A percentile compares a stretch with the other conserved stretches of the same genome.
Conservation (phyloP, 257 asterid genomes). For the Hygrophila difformis region DNA sequence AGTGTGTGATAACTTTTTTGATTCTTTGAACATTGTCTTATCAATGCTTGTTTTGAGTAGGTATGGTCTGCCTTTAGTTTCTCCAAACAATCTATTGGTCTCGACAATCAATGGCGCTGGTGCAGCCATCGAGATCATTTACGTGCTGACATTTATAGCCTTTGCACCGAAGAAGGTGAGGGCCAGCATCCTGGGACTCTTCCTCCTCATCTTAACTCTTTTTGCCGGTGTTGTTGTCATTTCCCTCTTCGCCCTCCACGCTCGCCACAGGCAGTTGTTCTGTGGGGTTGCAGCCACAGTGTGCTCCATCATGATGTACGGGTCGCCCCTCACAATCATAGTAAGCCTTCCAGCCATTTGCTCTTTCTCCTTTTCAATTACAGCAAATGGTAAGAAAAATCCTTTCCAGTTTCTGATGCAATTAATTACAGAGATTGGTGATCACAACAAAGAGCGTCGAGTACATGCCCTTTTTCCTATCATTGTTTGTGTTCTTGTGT, state of each 20-base stretch:
- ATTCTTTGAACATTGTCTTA: neutral
- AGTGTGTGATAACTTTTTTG: no score
- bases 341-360: conserved; percentile 23
- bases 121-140: conserved; percentile 32
- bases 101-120: conserved; percentile 42
- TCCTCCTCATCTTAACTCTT: conserved; percentile 20
- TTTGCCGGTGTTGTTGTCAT: conserved; percentile 33
- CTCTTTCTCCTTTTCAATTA: neutral
- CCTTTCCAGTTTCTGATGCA: no score
- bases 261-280: conserved; percentile 23
- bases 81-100: conserved; percentile 39
- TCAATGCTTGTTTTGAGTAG: conserved; percentile 15
- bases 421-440: conserved; percentile 58
- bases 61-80: conserved; percentile 49
- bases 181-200: conserved; percentile 32
- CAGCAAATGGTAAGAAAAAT: no score
- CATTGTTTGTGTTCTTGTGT: conserved; percentile 62
- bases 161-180: conserved; percentile 45
- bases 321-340: conserved; percentile 39
- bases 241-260: conserved; percentile 35
- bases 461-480: conserved; percentile 78
- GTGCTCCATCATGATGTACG: conserved; percentile 51
- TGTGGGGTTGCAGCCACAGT: conserved; percentile 36
- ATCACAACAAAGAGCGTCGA: conserved; percentile 78
- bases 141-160: conserved; percentile 31